Conservation (phyloP, 2,329 filamentous ascomycete species). For the Colletotrichum acutatum region DNA sequence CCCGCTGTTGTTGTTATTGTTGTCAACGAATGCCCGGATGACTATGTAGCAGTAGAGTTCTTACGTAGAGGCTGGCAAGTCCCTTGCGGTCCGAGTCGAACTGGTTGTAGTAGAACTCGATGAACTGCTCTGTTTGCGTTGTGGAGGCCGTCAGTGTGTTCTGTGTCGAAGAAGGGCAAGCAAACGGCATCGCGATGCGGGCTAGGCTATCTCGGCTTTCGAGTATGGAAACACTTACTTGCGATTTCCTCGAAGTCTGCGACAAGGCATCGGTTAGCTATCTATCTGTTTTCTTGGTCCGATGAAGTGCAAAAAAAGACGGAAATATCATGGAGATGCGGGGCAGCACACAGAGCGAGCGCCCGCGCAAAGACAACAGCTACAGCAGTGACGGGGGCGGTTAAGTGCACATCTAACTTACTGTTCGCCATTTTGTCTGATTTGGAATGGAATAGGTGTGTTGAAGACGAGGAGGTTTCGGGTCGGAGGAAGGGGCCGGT, state of each 20-base stretch:
- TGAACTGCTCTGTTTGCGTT: slow-evolving; percentile 78
- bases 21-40: not conserved
- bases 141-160: slow-evolving; percentile 2
- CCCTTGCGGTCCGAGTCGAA: slow-evolving; percentile 79
- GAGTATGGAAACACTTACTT: slow-evolving; percentile 50
- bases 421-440: slow-evolving; percentile 33
- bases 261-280: slow-evolving; percentile 25
- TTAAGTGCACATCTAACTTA: slow-evolving; percentile 10
- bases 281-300: not conserved
- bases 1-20: slow-evolving; percentile 63
- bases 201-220: not conserved
- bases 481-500: not conserved
- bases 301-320: not conserved
- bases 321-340: not conserved
- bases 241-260: slow-evolving; percentile 58
- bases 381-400: not conserved
- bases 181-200: not conserved
- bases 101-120: slow-evolving; percentile 88
- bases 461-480: not conserved
- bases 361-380: not conserved
- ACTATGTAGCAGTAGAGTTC: slow-evolving; percentile 43
- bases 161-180: not conserved
- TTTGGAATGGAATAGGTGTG: not conserved
- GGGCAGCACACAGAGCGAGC: not conserved
- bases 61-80: slow-evolving; percentile 83